A percentile compares a stretch with the other conserved stretches of the same genome.
Evolutionary conservation across 2,329 filamentous ascomycete species (phyloP).

Genomic region (Xylariaceae sp.): DNA sequence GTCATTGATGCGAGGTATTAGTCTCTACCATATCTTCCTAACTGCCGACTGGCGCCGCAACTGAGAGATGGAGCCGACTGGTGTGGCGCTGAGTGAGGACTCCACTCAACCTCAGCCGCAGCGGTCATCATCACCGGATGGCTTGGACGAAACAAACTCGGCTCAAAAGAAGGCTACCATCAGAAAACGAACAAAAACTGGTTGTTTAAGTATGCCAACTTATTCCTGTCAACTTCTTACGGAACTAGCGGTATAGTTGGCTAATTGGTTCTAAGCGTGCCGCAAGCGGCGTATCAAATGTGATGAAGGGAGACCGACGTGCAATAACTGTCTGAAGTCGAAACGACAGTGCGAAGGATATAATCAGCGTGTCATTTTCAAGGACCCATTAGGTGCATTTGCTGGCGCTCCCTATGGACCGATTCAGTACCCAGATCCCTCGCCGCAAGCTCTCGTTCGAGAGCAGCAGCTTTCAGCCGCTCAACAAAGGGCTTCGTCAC

Average conservation of each 20-base stretch:
- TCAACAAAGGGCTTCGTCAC: conserved; percentile 34
- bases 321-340: conserved; percentile 81
- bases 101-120: conserved; percentile 25
- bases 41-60: background rate
- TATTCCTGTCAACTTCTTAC: conserved; percentile 4
- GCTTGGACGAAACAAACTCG: conserved; percentile 35
- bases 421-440: conserved; percentile 41
- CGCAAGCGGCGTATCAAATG: conserved; percentile 95
- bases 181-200: conserved; percentile 82
- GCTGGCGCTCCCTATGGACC: conserved; percentile 42
- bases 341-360: conserved; percentile 82
- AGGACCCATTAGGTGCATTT: conserved; percentile 61
- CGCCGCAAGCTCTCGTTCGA: conserved; percentile 40
- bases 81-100: conserved; percentile 15
- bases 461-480: conserved; percentile 38
- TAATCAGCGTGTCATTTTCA: conserved; percentile 76
- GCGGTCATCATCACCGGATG: conserved; percentile 28
- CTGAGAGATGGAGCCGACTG: conserved; percentile 26
- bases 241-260: conserved; percentile 10
- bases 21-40: background rate
- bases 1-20: no score
- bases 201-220: conserved; percentile 70
- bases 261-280: conserved; percentile 57
- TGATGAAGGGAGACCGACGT: conserved; percentile 80
- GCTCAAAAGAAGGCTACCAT: conserved; percentile 43